Evolutionary conservation across 2,329 filamentous ascomycete species (phyloP).

Genomic region (Pseudofabraea citricarpa): DNA sequence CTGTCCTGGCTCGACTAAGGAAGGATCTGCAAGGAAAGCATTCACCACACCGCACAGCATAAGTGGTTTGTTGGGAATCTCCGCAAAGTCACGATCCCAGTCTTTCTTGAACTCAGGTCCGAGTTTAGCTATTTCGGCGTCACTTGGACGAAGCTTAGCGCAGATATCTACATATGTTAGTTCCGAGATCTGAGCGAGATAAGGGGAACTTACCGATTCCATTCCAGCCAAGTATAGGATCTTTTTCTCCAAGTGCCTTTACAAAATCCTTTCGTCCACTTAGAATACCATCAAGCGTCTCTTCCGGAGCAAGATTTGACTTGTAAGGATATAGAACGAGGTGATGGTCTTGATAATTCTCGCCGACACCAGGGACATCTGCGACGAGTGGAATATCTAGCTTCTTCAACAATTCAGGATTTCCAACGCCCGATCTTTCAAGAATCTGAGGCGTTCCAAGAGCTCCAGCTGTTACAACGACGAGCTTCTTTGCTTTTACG

Average conservation of each 20-base stretch:
- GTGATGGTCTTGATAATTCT: slow-evolving; percentile 52
- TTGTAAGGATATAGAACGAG: slow-evolving; percentile 49
- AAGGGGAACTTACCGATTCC: slow-evolving; percentile 30
- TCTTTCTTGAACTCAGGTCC: slow-evolving; percentile 46
- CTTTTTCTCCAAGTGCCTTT: slow-evolving; percentile 39
- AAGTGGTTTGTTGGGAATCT: slow-evolving; percentile 21
- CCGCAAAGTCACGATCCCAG: slow-evolving; percentile 52
- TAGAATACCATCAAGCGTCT: slow-evolving; percentile 50
- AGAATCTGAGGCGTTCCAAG: slow-evolving; percentile 40
- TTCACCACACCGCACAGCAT: slow-evolving; percentile 50
- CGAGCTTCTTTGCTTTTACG: slow-evolving; percentile 49
- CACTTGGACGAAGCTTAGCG: slow-evolving; percentile 50
- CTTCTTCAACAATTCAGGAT: slow-evolving; percentile 40
- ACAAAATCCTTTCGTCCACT: slow-evolving; percentile 41
- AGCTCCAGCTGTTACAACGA: slow-evolving; percentile 39
- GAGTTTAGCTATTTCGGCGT: slow-evolving; percentile 47
- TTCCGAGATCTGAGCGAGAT: slow-evolving; percentile 1
- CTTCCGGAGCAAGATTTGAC: slow-evolving; percentile 35
- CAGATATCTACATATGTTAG: slow-evolving; percentile 37
- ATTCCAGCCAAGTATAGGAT: slow-evolving; percentile 53
- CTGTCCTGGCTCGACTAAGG: slow-evolving; percentile 34
- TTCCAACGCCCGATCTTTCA: slow-evolving; percentile 59
- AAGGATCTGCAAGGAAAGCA: slow-evolving; percentile 39
- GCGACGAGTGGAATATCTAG: slow-evolving; percentile 41
- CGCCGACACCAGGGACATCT: slow-evolving; percentile 47